Percentiles rank a stretch among this genome's conserved stretches.
Evolutionary conservation across 164 flowering plant species (phyloP).

Genomic region (Liquidambar formosana): DNA sequence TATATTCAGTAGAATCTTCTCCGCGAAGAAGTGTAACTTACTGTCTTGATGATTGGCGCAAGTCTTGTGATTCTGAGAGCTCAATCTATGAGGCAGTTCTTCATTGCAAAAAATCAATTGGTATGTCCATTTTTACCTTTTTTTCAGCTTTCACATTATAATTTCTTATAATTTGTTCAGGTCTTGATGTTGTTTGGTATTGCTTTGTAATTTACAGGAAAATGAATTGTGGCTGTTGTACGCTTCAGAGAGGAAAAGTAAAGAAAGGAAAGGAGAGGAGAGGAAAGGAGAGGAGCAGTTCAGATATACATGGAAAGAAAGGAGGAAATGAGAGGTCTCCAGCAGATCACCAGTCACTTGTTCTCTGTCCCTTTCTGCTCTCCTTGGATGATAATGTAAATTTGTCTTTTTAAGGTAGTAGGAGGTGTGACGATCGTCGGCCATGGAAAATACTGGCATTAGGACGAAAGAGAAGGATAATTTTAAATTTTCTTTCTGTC

Average conservation of each 20-base stretch:
- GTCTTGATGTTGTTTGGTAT: background rate
- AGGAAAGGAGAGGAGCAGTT: background rate
- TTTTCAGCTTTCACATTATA: background rate
- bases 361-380: constrained; percentile 19
- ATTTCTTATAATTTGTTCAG: background rate
- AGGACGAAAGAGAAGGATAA: background rate
- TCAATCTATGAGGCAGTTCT: constrained; percentile 74
- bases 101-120: constrained; percentile 63
- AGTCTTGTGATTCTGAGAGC: constrained; percentile 65
- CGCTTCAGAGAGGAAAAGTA: background rate
- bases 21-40: constrained; percentile 50
- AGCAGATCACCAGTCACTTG: constrained; percentile 23
- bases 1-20: constrained; percentile 32
- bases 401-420: constrained; percentile 11
- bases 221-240: constrained; percentile 23
- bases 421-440: constrained; percentile 12
- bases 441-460: constrained; percentile 20
- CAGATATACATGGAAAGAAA: constrained; percentile 13
- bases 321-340: constrained; percentile 17
- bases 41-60: constrained; percentile 45
- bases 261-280: background rate
- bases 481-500: constrained; percentile 5
- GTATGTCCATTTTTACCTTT: constrained; percentile 22
- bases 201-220: constrained; percentile 23
- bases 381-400: constrained; percentile 21